These are phyloP conservation scores for Pseudogymnoascus sp. DNA, from an alignment of 2,329 filamentous ascomycete species.

Conservation along the genomic window DNA sequence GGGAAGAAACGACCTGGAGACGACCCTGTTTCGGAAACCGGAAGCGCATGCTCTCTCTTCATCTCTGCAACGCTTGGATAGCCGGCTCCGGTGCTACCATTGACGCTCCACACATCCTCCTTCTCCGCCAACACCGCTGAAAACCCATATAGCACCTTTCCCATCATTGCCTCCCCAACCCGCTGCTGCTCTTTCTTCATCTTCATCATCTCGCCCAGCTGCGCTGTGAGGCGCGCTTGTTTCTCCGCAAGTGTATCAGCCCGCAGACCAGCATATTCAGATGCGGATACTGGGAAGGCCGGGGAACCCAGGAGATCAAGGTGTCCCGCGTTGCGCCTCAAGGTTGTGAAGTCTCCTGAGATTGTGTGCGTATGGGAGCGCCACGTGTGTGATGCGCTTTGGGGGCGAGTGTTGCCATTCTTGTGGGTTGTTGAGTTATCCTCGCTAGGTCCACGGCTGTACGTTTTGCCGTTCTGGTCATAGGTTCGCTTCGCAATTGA, in stretches of 20 bases:
- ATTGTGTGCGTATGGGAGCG: conserved; percentile 6
- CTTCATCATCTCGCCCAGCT: neutral
- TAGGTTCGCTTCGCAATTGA: neutral
- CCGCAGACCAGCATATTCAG: neutral
- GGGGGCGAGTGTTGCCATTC: neutral
- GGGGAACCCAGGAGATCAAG: neutral
- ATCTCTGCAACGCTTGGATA: conserved; percentile 1
- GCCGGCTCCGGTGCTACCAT: neutral
- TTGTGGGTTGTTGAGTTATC: neutral
- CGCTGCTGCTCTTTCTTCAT: neutral
- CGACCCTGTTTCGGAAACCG: neutral
- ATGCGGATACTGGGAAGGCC: neutral
- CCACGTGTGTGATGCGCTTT: neutral
- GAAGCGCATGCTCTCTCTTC: neutral
- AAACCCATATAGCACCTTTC: neutral
- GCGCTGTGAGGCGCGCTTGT: neutral
- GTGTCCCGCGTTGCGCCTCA: neutral
- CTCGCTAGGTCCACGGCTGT: neutral
- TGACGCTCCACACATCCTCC: neutral
- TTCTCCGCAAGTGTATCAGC: neutral
- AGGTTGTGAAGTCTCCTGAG: neutral
- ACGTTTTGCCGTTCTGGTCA: neutral
- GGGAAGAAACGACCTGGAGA: conserved; percentile 1
- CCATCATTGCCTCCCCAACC: neutral
- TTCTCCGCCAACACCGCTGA: neutral